Evolutionary conservation across 2,329 filamentous ascomycete genomes (phyloP).

Genomic region (Dothistroma septosporum): DNA sequence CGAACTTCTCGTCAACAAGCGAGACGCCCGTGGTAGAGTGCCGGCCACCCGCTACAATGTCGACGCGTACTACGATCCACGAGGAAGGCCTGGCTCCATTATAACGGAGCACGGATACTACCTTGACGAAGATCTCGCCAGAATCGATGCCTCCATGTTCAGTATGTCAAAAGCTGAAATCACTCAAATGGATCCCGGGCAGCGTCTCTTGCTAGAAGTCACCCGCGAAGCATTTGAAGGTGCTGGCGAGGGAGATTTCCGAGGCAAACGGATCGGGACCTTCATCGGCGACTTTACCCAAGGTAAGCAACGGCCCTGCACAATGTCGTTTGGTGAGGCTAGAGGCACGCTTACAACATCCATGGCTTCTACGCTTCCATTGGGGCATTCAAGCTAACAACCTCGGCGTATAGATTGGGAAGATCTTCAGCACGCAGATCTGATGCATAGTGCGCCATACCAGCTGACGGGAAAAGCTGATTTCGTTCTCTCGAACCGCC

Average conservation of each 20-base stretch:
- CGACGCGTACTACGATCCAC: slow-evolving; percentile 3
- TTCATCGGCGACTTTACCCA: no score
- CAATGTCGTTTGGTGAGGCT: no score
- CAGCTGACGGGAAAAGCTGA: no score
- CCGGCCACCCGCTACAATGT: slow-evolving; percentile 6
- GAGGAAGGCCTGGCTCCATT: background rate
- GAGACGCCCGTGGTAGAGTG: background rate
- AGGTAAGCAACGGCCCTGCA: no score
- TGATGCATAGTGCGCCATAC: no score
- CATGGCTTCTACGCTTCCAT: no score
- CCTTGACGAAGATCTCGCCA: background rate
- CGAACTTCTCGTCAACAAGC: slow-evolving; percentile 7
- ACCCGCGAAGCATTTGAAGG: slow-evolving; percentile 1
- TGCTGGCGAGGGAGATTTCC: slow-evolving; percentile 41
- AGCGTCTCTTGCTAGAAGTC: slow-evolving; percentile 4
- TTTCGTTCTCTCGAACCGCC: no score
- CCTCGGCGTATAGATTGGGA: no score
- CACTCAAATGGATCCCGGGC: slow-evolving; percentile 1
- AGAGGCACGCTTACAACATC: no score
- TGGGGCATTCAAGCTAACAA: no score
- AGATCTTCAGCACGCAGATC: no score
- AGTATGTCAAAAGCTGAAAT: background rate
- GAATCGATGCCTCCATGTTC: slow-evolving; percentile 6
- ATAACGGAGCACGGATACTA: background rate
- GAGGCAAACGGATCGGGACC: slow-evolving; percentile 7